Evolutionary conservation across 257 asterid genomes (phyloP).

Genomic region (Nyctanthes arbortristis): DNA sequence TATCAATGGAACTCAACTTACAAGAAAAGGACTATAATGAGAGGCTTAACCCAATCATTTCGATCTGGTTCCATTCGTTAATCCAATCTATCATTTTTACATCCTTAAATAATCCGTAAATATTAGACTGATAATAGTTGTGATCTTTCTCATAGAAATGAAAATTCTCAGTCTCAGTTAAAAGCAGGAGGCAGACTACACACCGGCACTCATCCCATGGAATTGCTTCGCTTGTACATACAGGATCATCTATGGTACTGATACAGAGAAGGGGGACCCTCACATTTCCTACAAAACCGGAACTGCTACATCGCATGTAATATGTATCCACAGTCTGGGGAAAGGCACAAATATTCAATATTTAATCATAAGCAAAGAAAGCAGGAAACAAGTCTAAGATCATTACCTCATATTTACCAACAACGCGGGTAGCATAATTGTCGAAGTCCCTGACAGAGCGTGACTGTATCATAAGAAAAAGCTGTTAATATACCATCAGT

Average conservation of each 20-base stretch:
- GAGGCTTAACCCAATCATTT: background rate
- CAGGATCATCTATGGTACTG: conserved; percentile 86
- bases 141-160: background rate
- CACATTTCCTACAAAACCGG: conserved; percentile 66
- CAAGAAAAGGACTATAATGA: background rate
- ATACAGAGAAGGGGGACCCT: conserved; percentile 87
- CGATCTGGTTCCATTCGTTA: background rate
- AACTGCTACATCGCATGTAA: conserved; percentile 79
- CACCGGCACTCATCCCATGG: conserved; percentile 95
- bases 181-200: conserved; percentile 1
- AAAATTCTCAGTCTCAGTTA: background rate
- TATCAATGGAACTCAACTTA: background rate
- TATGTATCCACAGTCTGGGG: conserved; percentile 85
- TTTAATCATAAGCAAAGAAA: conserved; percentile 11
- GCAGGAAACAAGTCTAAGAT: conserved; percentile 11
- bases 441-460: conserved; percentile 78
- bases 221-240: conserved; percentile 89
- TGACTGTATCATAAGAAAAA: conserved; percentile 45
- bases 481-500: background rate
- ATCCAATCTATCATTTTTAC: background rate
- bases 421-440: conserved; percentile 67
- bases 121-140: background rate
- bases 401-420: conserved; percentile 77
- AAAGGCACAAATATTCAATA: conserved; percentile 13
- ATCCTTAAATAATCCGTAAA: background rate